Evolutionary conservation across 1,284 basidiomycete species (phyloP), one percentile per base, ranked within the genome.

Genomic region (Porogramme epimiltina): DNA sequence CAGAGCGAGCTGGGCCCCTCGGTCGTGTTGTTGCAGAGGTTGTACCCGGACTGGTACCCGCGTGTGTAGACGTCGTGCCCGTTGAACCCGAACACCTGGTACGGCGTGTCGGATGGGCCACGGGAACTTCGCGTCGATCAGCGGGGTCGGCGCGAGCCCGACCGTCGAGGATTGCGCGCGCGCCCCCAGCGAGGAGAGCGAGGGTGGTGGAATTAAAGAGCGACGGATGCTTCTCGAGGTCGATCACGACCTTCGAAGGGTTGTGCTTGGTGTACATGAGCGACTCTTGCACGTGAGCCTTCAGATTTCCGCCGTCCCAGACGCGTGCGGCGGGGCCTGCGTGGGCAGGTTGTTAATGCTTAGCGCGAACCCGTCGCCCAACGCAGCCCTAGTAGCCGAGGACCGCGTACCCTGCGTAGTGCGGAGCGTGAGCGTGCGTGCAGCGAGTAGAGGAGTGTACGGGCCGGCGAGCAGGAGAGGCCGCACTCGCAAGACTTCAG

Each of bases 1-100:
- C 87, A 89, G 45, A 77, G 55, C n/a, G 86, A 86, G 3, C 75
- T 44, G 49, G 76, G 78, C 59, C 76, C 78, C 67, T 82, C 72
- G 6, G 87, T 89, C 4, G 85, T 87, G 3, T 81, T 77, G 71
- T 89, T 89, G 68, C 87, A 89, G 4, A 70, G 59, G 68, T 89
- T 89, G 75, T 82, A 89, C 5, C 87, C 87, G 18, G 52, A 62
- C 62, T 87, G 85, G 25, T 70, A 62, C 9, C 85, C 85, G 57
- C 85, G 82, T 20, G n/a, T 31, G 28, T 31, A 31, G 28, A 31
- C 15, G 19, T n/a, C 18, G 15, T 31, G 28, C 9, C 28, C 28
- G 20, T n/a, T 40, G 22, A 19, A n/a, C 18, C 11, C 18, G 11
- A n/a, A 40, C 6, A 40, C 38, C 15, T 40, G n/a, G 38, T 8